Base-by-base conservation (phyloP, 129 eudicot species). In the Flaveria ramosissima region DNA sequence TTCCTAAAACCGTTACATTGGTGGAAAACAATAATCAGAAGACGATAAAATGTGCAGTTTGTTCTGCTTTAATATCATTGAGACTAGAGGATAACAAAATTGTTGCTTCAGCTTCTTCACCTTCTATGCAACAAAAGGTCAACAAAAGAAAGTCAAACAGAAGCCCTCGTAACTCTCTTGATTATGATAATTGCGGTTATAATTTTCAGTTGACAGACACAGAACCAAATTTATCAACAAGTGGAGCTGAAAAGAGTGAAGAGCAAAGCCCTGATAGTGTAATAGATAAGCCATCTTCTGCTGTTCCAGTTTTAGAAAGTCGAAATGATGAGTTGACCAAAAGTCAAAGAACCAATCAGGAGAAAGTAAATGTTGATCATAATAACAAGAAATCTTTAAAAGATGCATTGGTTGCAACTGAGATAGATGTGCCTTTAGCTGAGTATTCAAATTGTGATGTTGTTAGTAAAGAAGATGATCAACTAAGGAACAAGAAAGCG, bases 11-110 rank as follows among this genome's bases (percentile, higher is more conserved):
- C 53, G 41, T 83, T 65, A 53, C 71, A 55, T 23, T 59, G 15
- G 17, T 17, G 68, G 88, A 48, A 71, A 80, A 85, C 65, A 67
- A 74, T 11, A 67, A 60, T 65, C 83, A 83, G 11, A 63, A 55
- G 48, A 83, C 43, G 42, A 64, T 92, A 42, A 81, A 71, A 76
- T 92, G 97, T 65, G 92, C 93, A 15, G 87, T 87, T 46, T 92
- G 97, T 77, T 88, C 91, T 30, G 72, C 92, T 45, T 65, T 86
- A 63, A 67, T 87, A 23, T 62, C 76, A 53, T 71, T 90, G 62
- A 73, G 82, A 68, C 74, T 88, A 19, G 85, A 84, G 71, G 77
- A 75, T 23, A 81, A 81, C 75, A 84, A 84, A 26, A 50, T 84
- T 71, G 65, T 84, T 42, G 55, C 84, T 68, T 83, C 93, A n/a